A percentile compares a stretch with the other conserved stretches of the same genome.
Conservation (phyloP, 441 rosid species). For the Erodium trifolium region DNA sequence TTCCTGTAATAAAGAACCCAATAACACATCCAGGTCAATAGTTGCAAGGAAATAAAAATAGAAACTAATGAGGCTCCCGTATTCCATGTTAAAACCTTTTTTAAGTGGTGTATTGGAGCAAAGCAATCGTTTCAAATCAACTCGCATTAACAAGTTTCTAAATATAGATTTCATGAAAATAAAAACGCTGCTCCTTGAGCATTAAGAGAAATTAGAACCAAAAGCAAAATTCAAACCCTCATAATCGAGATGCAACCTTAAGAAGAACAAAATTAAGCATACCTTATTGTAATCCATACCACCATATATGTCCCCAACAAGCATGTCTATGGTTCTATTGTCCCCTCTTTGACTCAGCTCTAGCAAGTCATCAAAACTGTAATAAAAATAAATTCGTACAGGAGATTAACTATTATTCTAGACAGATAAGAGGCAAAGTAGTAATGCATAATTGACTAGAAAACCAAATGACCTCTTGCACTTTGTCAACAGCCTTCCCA, state of each 20-base stretch:
- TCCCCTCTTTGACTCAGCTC: slow-evolving; percentile 98
- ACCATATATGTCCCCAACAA: slow-evolving; percentile 98
- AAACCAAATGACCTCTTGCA: slow-evolving; percentile 68
- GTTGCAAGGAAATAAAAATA: neutral
- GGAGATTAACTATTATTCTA: slow-evolving; percentile 8
- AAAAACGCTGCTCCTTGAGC: neutral
- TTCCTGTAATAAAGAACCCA: neutral
- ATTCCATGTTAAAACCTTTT: neutral
- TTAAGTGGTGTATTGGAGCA: neutral
- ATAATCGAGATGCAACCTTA: neutral
- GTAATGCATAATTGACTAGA: slow-evolving; percentile 10
- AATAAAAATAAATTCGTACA: slow-evolving; percentile 16
- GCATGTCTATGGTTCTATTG: slow-evolving; percentile 92
- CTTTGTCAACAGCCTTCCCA: slow-evolving; percentile 91
- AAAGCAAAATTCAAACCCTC: slow-evolving; percentile 6
- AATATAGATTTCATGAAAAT: neutral
- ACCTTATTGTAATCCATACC: slow-evolving; percentile 98
- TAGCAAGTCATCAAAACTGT: slow-evolving; percentile 92
- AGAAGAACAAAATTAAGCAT: slow-evolving; percentile 20
- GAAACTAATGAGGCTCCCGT: neutral
- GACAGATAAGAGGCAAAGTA: slow-evolving; percentile 12
- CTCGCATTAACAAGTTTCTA: neutral
- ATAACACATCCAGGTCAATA: neutral
- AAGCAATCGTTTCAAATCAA: neutral
- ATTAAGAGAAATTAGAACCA: neutral